Percentiles rank a stretch among this genome's conserved stretches.
Evolutionary conservation across 2,329 filamentous ascomycete genomes (phyloP).

Genomic region (Colletotrichum sp.): DNA sequence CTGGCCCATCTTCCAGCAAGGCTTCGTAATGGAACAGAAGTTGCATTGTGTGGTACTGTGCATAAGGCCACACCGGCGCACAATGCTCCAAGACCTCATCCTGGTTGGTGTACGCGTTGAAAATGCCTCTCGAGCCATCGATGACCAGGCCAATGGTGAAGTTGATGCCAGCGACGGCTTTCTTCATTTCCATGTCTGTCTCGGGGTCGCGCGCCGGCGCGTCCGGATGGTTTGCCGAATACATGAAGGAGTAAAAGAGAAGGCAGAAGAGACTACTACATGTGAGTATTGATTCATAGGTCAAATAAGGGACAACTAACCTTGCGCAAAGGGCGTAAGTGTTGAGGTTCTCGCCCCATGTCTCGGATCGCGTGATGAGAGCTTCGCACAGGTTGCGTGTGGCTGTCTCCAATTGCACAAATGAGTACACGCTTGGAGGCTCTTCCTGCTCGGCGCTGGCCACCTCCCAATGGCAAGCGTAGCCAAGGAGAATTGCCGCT

Average conservation of each 20-base stretch:
- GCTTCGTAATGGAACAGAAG: slow-evolving; percentile 36
- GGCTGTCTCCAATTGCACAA: slow-evolving; percentile 35
- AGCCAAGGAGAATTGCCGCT: slow-evolving; percentile 37
- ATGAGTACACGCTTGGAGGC: slow-evolving; percentile 29
- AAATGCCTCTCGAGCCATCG: slow-evolving; percentile 39
- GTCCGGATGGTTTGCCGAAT: slow-evolving; percentile 25
- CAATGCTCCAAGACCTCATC: slow-evolving; percentile 36
- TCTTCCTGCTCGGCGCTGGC: slow-evolving; percentile 19
- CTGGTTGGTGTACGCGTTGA: slow-evolving; percentile 33
- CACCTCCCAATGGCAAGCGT: slow-evolving; percentile 30
- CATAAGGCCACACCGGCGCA: slow-evolving; percentile 37
- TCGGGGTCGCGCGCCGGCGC: slow-evolving; percentile 18
- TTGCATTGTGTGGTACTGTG: slow-evolving; percentile 37
- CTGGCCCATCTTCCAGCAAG: slow-evolving; percentile 34
- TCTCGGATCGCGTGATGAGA: slow-evolving; percentile 35
- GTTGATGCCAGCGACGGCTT: slow-evolving; percentile 40
- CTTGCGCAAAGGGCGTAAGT: slow-evolving; percentile 39
- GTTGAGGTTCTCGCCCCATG: slow-evolving; percentile 39
- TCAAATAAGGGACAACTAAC: slow-evolving; percentile 13
- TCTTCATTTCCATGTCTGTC: slow-evolving; percentile 33
- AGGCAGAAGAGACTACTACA: slow-evolving; percentile 33
- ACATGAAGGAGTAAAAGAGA: slow-evolving; percentile 37
- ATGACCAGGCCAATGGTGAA: slow-evolving; percentile 40
- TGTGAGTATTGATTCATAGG: background rate
- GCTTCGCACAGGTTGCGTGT: slow-evolving; percentile 36